Evolutionary conservation across 257 asterid species (phyloP).

Genomic region (Solanum rostratum): DNA sequence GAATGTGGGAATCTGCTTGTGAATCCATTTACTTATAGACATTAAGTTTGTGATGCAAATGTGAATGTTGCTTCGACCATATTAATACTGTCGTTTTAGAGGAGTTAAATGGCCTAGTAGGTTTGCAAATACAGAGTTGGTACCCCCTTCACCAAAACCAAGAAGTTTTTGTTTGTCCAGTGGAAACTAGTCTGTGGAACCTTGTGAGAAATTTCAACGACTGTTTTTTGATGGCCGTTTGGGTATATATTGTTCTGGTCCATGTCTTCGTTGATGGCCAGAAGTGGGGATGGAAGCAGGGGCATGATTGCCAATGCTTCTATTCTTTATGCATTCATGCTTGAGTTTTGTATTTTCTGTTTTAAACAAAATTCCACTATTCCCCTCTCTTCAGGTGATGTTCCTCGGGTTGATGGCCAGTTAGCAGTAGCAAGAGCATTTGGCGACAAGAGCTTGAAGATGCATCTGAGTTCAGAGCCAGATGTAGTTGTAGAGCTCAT

Average conservation of each 20-base stretch:
- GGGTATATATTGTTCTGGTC: background rate
- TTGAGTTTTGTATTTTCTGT: background rate
- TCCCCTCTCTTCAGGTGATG: slow-evolving; percentile 50
- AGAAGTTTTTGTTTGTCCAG: background rate
- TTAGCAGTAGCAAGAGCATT: slow-evolving; percentile 96
- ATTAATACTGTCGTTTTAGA: background rate
- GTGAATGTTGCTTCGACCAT: background rate
- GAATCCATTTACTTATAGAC: background rate
- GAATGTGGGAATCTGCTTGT: background rate
- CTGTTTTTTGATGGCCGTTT: background rate
- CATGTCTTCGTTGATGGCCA: background rate
- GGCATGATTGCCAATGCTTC: background rate
- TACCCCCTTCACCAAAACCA: background rate
- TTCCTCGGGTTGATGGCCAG: slow-evolving; percentile 85
- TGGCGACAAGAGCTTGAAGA: slow-evolving; percentile 86
- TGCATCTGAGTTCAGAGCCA: slow-evolving; percentile 87
- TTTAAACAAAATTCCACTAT: background rate
- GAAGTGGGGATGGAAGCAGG: background rate
- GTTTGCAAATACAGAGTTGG: background rate
- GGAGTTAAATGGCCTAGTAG: background rate
- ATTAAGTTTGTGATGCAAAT: background rate
- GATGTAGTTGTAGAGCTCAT: slow-evolving; percentile 43
- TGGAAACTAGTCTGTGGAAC: background rate
- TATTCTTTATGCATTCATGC: background rate
- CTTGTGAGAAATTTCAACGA: background rate